Base-by-base conservation (phyloP, 768 basidiomycete genomes). In the Pholiota conissans region DNA sequence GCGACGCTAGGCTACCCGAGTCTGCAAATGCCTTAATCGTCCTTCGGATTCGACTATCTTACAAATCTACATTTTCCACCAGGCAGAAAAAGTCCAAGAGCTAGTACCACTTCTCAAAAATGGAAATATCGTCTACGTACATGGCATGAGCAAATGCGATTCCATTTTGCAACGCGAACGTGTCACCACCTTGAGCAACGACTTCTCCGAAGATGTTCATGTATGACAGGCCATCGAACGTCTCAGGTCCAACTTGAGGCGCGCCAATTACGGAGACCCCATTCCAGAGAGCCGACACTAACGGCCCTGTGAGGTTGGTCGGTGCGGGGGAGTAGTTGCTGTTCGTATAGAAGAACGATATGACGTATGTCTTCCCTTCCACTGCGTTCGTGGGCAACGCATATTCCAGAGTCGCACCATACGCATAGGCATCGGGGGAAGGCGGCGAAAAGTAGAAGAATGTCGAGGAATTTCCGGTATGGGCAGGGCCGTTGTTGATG, bases 341-440 rank as follows among this genome's bases (percentile, higher is more conserved):
- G 30, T 29, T 26, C 11, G 57, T 61, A 47, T 55, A 55, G 51
- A 61, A 61, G 48, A 61, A 55, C 27, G 61, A 61, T 2, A 61
- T 37, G 3, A 61, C 50, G 24, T 61, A 61, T 14, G 42, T 55
- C 57, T 58, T 22, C n/a, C 57, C 61, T 8, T 57, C 39, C 8
- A 56, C 47, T 0, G 61, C 58, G 47, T 55, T 52, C 16, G 55
- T 8, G 10, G 57, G 53, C 40, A 26, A 22, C 7, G 53, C 45
- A 22, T 61, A 61, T 0, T 52, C 45, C 40, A 61, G 49, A 1
- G 57, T 58, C 14, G 61, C 56, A 24, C 61, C 57, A 20, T 30
- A 58, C 5, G 55, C 45, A 27, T 13, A 53, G 16, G 45, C 22
- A 9, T 30, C 45, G n/a, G 48, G 34, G 11, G 35, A 35, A 11